Conservation (phyloP, 306 rosid genomes). For the Betula pendula region DNA sequence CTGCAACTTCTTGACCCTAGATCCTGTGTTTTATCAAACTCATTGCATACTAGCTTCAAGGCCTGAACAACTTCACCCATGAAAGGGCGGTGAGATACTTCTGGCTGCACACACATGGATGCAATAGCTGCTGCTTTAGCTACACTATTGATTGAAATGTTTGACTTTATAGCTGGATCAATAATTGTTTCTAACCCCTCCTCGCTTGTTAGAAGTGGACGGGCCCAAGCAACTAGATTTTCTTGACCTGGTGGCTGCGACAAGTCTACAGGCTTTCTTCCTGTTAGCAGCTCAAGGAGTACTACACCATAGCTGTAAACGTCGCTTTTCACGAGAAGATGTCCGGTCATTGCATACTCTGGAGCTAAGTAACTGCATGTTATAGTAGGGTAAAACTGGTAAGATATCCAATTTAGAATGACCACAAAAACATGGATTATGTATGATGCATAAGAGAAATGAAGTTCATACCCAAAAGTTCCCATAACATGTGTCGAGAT, state of each 20-base stretch:
- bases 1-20: constrained; percentile 46
- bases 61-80: constrained; percentile 99
- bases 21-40: constrained; percentile 59
- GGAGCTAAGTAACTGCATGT: constrained; percentile 91
- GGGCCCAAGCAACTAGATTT: constrained; percentile 85
- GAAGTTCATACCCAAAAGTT: constrained; percentile 75
- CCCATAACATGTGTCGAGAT: constrained; percentile 99
- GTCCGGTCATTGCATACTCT: constrained; percentile 98
- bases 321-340: constrained; percentile 93
- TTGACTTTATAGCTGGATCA: constrained; percentile 60
- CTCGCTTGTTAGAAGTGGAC: constrained; percentile 82
- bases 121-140: constrained; percentile 95
- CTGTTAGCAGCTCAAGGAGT: constrained; percentile 89
- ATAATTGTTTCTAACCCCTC: constrained; percentile 70
- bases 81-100: constrained; percentile 90
- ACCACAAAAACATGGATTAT: constrained; percentile 1
- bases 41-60: constrained; percentile 85
- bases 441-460: not conserved
- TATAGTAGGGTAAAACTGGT: constrained; percentile 8
- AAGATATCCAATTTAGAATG: constrained; percentile 19
- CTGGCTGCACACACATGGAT: constrained; percentile 97
- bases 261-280: constrained; percentile 93
- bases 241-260: constrained; percentile 95
- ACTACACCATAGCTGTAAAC: constrained; percentile 99
- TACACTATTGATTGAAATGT: constrained; percentile 50